These are phyloP conservation scores for Penicillium sclerotiorum DNA, from an alignment of 2,329 filamentous ascomycete genomes.

Conservation along the genomic window DNA sequence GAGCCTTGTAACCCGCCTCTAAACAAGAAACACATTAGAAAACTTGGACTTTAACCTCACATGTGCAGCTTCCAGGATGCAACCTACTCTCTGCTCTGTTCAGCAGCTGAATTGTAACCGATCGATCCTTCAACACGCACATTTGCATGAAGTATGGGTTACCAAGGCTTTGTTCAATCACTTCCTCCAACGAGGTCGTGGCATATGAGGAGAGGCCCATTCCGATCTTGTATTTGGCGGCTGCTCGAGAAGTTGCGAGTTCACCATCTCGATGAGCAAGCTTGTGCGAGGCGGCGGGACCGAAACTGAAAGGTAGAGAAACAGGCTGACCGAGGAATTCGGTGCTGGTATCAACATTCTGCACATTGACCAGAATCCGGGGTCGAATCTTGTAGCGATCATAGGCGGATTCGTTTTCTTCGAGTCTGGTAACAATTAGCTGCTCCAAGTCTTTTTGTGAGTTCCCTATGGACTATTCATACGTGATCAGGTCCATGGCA, in stretches of 20 bases:
- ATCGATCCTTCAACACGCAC: conserved; percentile 55
- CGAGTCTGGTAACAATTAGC: conserved; percentile 38
- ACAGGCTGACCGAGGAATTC: conserved; percentile 48
- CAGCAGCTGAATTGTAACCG: conserved; percentile 45
- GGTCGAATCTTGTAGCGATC: conserved; percentile 54
- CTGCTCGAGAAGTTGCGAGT: conserved; percentile 52
- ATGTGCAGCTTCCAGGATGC: no score
- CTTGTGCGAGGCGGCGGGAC: conserved; percentile 57
- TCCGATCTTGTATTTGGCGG: conserved; percentile 44
- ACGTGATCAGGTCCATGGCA: conserved; percentile 58
- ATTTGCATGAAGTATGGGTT: conserved; percentile 59
- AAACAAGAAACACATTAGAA: neutral
- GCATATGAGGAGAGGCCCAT: conserved; percentile 56
- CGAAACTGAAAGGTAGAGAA: conserved; percentile 56
- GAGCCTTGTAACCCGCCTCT: conserved; percentile 55
- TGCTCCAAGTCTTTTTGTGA: no score
- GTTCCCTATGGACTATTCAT: no score
- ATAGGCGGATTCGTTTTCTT: conserved; percentile 58
- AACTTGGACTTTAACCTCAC: no score
- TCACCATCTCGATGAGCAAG: conserved; percentile 58
- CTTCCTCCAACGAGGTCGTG: conserved; percentile 51
- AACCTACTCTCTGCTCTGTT: conserved; percentile 47
- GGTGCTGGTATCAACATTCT: conserved; percentile 48
- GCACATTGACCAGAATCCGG: conserved; percentile 48
- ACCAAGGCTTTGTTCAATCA: conserved; percentile 43